Base-by-base conservation (phyloP, 257 asterid species). In the Nicotiana tomentosiformis region DNA sequence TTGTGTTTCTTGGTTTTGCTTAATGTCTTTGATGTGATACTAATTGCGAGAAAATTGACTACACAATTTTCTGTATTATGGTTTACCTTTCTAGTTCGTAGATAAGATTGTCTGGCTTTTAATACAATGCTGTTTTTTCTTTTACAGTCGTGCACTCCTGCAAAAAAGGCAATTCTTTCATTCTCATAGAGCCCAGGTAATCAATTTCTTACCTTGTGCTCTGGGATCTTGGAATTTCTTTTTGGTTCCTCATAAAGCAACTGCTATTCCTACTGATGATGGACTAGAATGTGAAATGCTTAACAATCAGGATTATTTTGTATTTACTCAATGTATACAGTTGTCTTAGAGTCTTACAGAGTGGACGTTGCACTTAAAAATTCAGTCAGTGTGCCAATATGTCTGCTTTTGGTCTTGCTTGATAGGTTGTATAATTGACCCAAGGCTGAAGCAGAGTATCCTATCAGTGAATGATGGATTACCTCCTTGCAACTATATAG, bases 151-250 rank as follows among this genome's bases (percentile, higher is more conserved):
- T 83, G 91, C 93, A 18, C 97, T 92, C 87, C 85, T 96, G 94
- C 97, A 92, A 90, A 96, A 91, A 90, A 93, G 99, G 84, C 98
- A 93, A 83, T 96, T 96, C 89, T 96, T 94, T 87, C 99, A 96
- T 87, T 96, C 99, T 20, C 99, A 94, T 88, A 91, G 97, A 89
- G 99, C 99, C 77, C 99, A 96, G 91, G 99, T 96, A 90, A 93
- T 89, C 78, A 81, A 43, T 83, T 58, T 74, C 80, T 74, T 49
- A 14, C 16, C 14, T 72, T 49, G 26, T 26, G 62, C 62, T 46
- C 4, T 33, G 32, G 61, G 60, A 49, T 74, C 12, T 26, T 49
- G 80, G 16, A 74, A 15, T 74, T 69, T 74, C 61, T 32, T 20
- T 49, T 46, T 74, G 35, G 58, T 43, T 70, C 78, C 60, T 70